Percentiles rank a stretch among this genome's conserved stretches.
Conservation (phyloP, 345 rosid species). For the Eucalyptus caleyi region DNA sequence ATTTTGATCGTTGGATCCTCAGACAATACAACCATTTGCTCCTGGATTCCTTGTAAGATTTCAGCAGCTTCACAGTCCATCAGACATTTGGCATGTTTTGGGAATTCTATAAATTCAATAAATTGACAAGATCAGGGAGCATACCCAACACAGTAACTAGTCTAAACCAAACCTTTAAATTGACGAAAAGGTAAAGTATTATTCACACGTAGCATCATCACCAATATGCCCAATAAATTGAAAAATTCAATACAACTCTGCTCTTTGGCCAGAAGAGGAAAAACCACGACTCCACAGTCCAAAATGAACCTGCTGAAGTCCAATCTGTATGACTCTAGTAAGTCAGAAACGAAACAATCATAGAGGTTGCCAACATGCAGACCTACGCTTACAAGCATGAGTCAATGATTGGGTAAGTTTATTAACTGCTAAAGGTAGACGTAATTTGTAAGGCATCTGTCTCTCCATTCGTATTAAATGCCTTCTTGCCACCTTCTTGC, state of each 20-base stretch:
- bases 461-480: background rate
- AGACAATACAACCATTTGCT: too few species aligned
- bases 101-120: background rate
- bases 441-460: background rate
- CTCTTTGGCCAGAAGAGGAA: background rate
- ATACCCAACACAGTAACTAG: background rate
- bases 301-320: background rate
- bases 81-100: conserved; percentile 35
- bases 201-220: background rate
- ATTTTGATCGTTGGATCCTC: too few species aligned
- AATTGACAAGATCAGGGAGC: background rate
- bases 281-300: background rate
- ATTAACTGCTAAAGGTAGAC: background rate
- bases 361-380: background rate
- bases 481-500: background rate
- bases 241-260: background rate
- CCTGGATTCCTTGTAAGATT: too few species aligned
- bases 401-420: background rate
- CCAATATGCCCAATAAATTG: background rate
- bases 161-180: background rate
- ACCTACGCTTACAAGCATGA: background rate
- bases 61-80: conserved; percentile 73
- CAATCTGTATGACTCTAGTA: background rate
- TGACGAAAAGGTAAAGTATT: background rate
- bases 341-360: background rate